Percentiles rank a stretch among this genome's conserved stretches.
phyloP scores from a whole-genome alignment of 768 basidiomycete species.

The Lentinula aciculospora region DNA sequence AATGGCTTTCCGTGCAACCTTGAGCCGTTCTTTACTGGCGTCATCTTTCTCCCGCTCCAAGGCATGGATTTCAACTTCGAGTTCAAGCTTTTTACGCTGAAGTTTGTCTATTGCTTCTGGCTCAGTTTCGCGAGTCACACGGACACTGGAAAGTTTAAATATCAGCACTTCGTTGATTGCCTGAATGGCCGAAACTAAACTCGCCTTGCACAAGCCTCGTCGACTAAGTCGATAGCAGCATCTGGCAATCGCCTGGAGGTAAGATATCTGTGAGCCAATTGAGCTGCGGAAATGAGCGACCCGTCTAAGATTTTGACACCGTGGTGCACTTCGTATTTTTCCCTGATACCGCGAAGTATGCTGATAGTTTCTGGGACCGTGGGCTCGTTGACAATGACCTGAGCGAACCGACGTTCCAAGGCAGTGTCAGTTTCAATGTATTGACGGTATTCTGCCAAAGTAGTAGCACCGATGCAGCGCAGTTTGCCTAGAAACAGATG shows the following conservation, averaged over 20 bases:
- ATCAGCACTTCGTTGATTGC: background rate
- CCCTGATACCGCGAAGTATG: slow-evolving; percentile 83
- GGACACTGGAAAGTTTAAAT: slow-evolving; percentile 43
- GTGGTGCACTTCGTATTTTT: slow-evolving; percentile 91
- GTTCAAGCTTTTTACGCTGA: slow-evolving; percentile 81
- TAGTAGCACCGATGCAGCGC: slow-evolving; percentile 85
- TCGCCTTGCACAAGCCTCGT: slow-evolving; percentile 87
- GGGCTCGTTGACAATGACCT: slow-evolving; percentile 91
- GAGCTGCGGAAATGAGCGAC: slow-evolving; percentile 84
- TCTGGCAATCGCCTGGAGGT: slow-evolving; percentile 77
- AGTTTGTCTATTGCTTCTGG: slow-evolving; percentile 92
- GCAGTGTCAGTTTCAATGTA: slow-evolving; percentile 93
- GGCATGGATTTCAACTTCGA: slow-evolving; percentile 94
- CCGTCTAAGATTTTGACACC: slow-evolving; percentile 87
- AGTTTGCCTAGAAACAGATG: slow-evolving; percentile 18
- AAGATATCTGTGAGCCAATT: slow-evolving; percentile 89
- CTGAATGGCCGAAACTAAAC: slow-evolving; percentile 14
- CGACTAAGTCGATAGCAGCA: slow-evolving; percentile 86
- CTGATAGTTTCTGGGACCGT: slow-evolving; percentile 84
- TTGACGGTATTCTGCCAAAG: slow-evolving; percentile 86
- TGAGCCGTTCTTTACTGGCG: slow-evolving; percentile 80
- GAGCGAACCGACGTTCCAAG: slow-evolving; percentile 87
- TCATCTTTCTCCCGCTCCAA: slow-evolving; percentile 88
- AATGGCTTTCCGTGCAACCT: slow-evolving; percentile 67
- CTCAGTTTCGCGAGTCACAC: slow-evolving; percentile 90